Evolutionary conservation across 345 rosid species (phyloP).

Genomic region (Euphorbia tirucalli): DNA sequence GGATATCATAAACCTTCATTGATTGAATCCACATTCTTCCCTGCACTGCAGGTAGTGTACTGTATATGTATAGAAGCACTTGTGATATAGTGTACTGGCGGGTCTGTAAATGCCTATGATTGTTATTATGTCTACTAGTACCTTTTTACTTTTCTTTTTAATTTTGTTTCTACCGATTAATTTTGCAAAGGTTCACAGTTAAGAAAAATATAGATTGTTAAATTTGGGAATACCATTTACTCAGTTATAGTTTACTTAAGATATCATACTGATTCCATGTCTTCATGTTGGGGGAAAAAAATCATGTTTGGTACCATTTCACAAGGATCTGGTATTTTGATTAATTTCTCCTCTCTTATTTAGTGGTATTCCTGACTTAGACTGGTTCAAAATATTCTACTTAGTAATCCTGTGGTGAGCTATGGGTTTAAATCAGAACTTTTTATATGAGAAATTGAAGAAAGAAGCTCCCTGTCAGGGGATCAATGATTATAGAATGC

Average conservation of each 20-base stretch:
- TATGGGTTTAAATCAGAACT: background rate
- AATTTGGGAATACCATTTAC: background rate
- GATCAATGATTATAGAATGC: background rate
- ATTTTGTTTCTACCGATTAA: background rate
- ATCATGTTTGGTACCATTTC: background rate
- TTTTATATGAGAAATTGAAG: background rate
- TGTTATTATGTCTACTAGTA: background rate
- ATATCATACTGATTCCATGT: background rate
- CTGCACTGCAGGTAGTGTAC: slow-evolving; percentile 24
- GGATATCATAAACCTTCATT: slow-evolving; percentile 94
- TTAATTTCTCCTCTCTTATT: background rate
- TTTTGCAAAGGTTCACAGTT: background rate
- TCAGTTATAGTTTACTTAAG: background rate
- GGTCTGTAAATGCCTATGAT: background rate
- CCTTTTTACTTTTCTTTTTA: background rate
- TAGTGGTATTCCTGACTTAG: background rate
- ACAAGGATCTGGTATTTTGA: background rate
- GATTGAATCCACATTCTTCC: slow-evolving; percentile 75
- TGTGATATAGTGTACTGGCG: background rate
- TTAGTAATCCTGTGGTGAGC: background rate
- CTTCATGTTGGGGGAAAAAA: background rate
- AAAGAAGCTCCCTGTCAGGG: background rate
- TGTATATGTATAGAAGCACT: background rate
- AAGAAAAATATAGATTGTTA: background rate
- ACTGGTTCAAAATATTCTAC: background rate